Evolutionary conservation across 768 basidiomycete genomes (phyloP).

Genomic region (Pleurotus salmoneostramineus): DNA sequence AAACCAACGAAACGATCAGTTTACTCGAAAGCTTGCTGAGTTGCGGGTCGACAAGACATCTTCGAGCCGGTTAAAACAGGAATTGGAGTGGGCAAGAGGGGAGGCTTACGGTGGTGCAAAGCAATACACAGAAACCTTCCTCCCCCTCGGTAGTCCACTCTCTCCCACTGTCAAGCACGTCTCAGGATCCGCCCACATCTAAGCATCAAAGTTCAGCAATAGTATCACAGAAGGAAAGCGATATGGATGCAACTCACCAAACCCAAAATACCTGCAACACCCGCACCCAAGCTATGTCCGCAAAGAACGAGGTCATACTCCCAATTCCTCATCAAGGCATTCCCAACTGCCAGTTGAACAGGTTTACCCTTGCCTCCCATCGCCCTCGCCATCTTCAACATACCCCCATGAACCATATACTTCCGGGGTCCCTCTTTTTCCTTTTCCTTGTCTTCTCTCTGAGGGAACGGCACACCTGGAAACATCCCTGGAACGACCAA

Average conservation of each 20-base stretch:
- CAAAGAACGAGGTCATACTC: slow-evolving; percentile 76
- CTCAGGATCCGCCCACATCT: slow-evolving; percentile 86
- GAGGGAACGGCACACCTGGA: too few species aligned
- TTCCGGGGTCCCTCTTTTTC: neutral
- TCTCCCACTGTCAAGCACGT: slow-evolving; percentile 68
- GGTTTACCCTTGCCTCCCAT: slow-evolving; percentile 79
- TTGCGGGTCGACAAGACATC: slow-evolving; percentile 58
- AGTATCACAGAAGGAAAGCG: neutral
- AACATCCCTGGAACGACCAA: neutral
- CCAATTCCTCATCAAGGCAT: slow-evolving; percentile 64
- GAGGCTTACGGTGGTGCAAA: slow-evolving; percentile 72
- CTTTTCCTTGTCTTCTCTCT: too few species aligned
- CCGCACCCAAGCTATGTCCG: slow-evolving; percentile 83
- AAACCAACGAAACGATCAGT: slow-evolving; percentile 74
- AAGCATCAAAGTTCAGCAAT: slow-evolving; percentile 4
- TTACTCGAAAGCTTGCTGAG: slow-evolving; percentile 57
- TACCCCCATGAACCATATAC: slow-evolving; percentile 78
- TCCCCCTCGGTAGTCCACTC: slow-evolving; percentile 65
- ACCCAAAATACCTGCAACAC: slow-evolving; percentile 71
- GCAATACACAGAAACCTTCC: slow-evolving; percentile 71
- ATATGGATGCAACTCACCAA: slow-evolving; percentile 41
- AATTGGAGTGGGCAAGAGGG: neutral
- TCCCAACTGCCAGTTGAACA: slow-evolving; percentile 69
- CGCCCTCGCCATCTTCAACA: slow-evolving; percentile 71
- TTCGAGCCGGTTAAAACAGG: slow-evolving; percentile 18